A percentile compares a stretch with the other conserved stretches of the same genome.
These are phyloP conservation scores for Blastobotrys apis DNA, from an alignment of 1,139 yeast genomes.

Conservation along the genomic window DNA sequence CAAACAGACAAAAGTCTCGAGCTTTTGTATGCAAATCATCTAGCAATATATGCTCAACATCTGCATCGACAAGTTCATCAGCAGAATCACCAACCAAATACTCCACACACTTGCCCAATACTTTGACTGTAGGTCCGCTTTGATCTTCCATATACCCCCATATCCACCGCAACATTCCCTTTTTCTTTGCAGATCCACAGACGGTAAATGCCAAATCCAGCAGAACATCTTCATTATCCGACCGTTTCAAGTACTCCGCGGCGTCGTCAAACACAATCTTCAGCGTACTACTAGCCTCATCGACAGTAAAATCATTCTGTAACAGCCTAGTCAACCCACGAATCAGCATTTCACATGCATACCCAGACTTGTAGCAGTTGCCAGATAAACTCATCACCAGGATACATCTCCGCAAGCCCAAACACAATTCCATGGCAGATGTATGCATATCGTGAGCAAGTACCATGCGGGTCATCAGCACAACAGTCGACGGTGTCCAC, in stretches of 20 bases:
- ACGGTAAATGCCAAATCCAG: too few relatives aligned
- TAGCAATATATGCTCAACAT: constrained; percentile 5
- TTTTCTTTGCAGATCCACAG: too few relatives aligned
- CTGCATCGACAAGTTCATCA: constrained; percentile 1
- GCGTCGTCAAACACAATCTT: constrained; percentile 14
- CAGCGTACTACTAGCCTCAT: constrained; percentile 9
- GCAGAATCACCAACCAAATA: background rate
- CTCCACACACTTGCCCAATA: constrained; percentile 7
- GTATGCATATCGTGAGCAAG: constrained; percentile 3
- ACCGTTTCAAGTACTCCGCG: background rate
- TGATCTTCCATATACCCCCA: background rate
- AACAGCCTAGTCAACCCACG: constrained; percentile 17
- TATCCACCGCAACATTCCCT: constrained; percentile 2
- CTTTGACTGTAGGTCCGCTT: background rate
- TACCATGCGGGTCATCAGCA: constrained; percentile 2
- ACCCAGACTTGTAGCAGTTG: constrained; percentile 9
- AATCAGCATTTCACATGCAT: constrained; percentile 16
- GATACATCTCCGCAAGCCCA: constrained; percentile 13
- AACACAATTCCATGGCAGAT: constrained; percentile 12
- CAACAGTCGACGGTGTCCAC: constrained; percentile 4
- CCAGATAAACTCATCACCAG: constrained; percentile 9
- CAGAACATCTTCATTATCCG: too few relatives aligned
- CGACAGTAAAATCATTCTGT: background rate
- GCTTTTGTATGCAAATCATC: background rate
- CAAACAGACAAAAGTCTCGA: background rate